These are phyloP conservation scores for Pyricularia pennisetigena DNA, from an alignment of 2,329 filamentous ascomycete species.

Conservation along the genomic window DNA sequence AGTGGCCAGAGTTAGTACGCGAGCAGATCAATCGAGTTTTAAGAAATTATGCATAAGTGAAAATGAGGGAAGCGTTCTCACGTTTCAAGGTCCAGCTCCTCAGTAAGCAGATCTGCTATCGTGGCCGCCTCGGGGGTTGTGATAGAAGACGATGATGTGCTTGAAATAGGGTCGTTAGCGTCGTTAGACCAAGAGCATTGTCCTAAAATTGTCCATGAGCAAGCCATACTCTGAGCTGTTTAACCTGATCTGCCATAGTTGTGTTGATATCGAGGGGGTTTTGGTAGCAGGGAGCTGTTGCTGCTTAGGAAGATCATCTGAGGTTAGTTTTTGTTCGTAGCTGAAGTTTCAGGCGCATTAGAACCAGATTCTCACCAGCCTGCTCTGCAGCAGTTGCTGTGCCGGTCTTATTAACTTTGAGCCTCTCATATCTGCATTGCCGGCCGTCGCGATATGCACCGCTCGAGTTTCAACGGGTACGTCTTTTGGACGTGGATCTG, in stretches of 20 bases:
- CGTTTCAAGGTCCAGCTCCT: not conserved
- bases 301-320: not conserved
- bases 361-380: no score
- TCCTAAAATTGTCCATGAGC: no score
- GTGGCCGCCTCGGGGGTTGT: not conserved
- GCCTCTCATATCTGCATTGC: conserved; percentile 20
- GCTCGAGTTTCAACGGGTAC: not conserved
- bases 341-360: no score
- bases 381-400: conserved; percentile 18
- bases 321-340: not conserved
- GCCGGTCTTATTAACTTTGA: conserved; percentile 25
- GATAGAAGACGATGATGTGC: not conserved
- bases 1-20: not conserved
- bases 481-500: not conserved
- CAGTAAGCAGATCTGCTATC: not conserved
- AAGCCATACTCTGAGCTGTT: conserved; percentile 10
- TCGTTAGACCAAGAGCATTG: not conserved
- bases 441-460: not conserved
- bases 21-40: not conserved
- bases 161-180: not conserved
- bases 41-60: not conserved
- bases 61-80: not conserved
- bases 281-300: not conserved
- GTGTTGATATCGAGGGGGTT: conserved; percentile 6
- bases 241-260: conserved; percentile 5